Evolutionary conservation across 2,329 filamentous ascomycete species (phyloP).

Genomic region (Penicillium occitanis): DNA sequence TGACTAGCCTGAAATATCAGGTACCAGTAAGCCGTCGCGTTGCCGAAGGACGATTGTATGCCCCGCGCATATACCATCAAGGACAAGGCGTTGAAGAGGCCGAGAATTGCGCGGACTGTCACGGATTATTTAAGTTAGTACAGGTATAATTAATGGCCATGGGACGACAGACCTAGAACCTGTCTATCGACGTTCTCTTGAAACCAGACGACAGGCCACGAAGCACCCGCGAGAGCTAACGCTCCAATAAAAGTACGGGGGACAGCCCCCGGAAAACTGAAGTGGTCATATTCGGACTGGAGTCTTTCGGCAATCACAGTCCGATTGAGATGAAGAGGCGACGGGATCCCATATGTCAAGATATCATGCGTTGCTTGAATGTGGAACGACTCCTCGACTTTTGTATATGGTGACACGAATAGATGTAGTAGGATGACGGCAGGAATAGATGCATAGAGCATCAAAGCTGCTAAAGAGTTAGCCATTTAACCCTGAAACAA

Average conservation of each 20-base stretch:
- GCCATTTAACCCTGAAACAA: not conserved
- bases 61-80: constrained; percentile 65
- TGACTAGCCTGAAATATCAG: constrained; percentile 74
- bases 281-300: constrained; percentile 76
- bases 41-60: constrained; percentile 68
- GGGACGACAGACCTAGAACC: constrained; percentile 49
- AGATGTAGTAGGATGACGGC: constrained; percentile 68
- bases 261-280: constrained; percentile 85
- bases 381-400: constrained; percentile 98
- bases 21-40: constrained; percentile 73
- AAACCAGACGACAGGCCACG: constrained; percentile 63
- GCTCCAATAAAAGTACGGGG: constrained; percentile 88
- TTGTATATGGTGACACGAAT: constrained; percentile 78
- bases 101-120: constrained; percentile 72
- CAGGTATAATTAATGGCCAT: not conserved
- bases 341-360: constrained; percentile 72
- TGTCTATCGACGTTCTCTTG: constrained; percentile 60
- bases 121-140: no score
- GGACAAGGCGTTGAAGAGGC: constrained; percentile 69
- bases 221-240: constrained; percentile 69
- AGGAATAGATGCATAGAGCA: constrained; percentile 58
- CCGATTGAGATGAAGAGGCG: constrained; percentile 1
- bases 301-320: constrained; percentile 29
- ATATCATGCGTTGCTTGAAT: constrained; percentile 93
- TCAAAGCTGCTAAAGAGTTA: not conserved